These are phyloP conservation scores for Phaffomyces thermotolerans DNA, from an alignment of 805 yeast species.

Conservation along the genomic window DNA sequence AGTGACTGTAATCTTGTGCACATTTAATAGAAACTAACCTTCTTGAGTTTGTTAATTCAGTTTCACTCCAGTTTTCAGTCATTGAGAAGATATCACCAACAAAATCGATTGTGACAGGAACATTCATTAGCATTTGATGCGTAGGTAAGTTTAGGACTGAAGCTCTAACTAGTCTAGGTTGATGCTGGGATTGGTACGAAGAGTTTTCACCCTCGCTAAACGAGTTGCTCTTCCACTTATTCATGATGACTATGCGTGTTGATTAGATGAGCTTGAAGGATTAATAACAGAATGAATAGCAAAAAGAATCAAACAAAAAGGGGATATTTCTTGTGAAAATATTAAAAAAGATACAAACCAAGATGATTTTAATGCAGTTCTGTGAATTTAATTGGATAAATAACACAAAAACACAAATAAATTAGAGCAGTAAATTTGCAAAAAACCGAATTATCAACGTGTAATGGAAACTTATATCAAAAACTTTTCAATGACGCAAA, in stretches of 20 bases:
- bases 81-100: conserved; percentile 21
- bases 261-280: too few species aligned
- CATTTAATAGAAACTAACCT: conserved; percentile 43
- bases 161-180: conserved; percentile 13
- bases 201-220: not conserved
- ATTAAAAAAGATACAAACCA: too few species aligned
- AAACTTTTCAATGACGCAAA: too few species aligned
- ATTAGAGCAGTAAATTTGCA: too few species aligned
- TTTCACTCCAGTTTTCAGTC: conserved; percentile 39
- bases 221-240: conserved; percentile 5
- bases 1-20: conserved; percentile 26
- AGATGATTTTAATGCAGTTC: too few species aligned
- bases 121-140: conserved; percentile 5
- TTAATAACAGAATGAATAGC: too few species aligned
- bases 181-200: not conserved
- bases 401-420: too few species aligned
- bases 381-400: too few species aligned
- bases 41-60: conserved; percentile 35
- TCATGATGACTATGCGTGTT: not conserved
- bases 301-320: too few species aligned
- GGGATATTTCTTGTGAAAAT: too few species aligned
- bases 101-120: conserved; percentile 14
- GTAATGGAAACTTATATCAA: too few species aligned
- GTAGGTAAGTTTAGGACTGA: conserved; percentile 4
- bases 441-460: too few species aligned